Percentiles rank a stretch among this genome's conserved stretches.
These are phyloP conservation scores for Drechmeria coniospora DNA, from an alignment of 2,329 filamentous ascomycete species.

Conservation along the genomic window DNA sequence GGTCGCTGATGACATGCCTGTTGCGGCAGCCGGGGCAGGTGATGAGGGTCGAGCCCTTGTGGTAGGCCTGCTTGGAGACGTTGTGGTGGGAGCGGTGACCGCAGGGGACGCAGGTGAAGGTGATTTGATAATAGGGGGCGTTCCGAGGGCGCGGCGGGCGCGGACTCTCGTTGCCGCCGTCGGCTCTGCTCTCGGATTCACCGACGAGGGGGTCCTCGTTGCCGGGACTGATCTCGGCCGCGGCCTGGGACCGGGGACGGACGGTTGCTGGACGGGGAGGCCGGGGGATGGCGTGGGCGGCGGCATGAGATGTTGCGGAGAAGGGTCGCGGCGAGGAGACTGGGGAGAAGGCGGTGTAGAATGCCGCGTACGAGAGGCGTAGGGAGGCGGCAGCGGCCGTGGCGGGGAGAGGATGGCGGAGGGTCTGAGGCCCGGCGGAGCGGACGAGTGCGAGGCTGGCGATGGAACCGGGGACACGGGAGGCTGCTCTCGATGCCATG, in stretches of 20 bases:
- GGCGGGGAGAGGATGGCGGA: slow-evolving; percentile 6
- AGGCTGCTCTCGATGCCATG: slow-evolving; percentile 16
- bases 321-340: slow-evolving; percentile 2
- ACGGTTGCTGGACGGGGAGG: slow-evolving; percentile 10
- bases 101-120: slow-evolving; percentile 88
- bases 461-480: no score
- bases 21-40: slow-evolving; percentile 76
- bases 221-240: no score
- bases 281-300: slow-evolving; percentile 21
- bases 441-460: no score
- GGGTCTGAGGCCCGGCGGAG: slow-evolving; percentile 4
- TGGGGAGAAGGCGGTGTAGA: slow-evolving; percentile 3
- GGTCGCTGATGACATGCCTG: slow-evolving; percentile 82
- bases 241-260: slow-evolving; percentile 2
- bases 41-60: slow-evolving; percentile 76
- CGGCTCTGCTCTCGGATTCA: no score
- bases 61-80: slow-evolving; percentile 89
- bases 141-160: slow-evolving; percentile 3
- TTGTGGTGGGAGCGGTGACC: slow-evolving; percentile 63
- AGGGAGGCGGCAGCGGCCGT: slow-evolving; percentile 7
- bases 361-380: slow-evolving; percentile 5
- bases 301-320: slow-evolving; percentile 9
- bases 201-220: no score
- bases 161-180: no score
- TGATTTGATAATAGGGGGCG: slow-evolving; percentile 59